Conservation (phyloP, 805 yeast species). For the Metschnikowia baotianmanensis region DNA sequence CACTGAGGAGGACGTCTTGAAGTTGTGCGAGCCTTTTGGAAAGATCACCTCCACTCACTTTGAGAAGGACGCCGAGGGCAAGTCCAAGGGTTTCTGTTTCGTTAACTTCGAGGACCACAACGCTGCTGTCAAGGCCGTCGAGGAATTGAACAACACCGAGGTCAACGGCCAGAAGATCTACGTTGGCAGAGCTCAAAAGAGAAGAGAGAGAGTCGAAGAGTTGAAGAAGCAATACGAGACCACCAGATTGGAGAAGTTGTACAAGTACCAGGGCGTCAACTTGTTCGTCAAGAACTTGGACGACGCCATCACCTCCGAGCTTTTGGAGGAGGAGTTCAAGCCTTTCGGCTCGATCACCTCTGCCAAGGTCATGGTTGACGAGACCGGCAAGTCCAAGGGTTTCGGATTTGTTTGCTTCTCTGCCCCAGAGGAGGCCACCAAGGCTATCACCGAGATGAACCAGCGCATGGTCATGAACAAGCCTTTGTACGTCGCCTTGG, state of each 20-base stretch:
- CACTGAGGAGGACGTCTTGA: slow-evolving; percentile 67
- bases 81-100: slow-evolving; percentile 94
- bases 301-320: slow-evolving; percentile 87
- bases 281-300: slow-evolving; percentile 95
- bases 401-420: slow-evolving; percentile 98
- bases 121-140: slow-evolving; percentile 88
- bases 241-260: slow-evolving; percentile 84
- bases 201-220: slow-evolving; percentile 94
- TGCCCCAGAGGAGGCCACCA: slow-evolving; percentile 97
- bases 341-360: slow-evolving; percentile 94
- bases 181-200: slow-evolving; percentile 99
- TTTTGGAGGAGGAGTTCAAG: slow-evolving; percentile 85
- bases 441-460: slow-evolving; percentile 98
- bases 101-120: slow-evolving; percentile 88
- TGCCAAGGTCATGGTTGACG: slow-evolving; percentile 95
- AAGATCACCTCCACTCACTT: slow-evolving; percentile 77
- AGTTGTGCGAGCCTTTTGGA: slow-evolving; percentile 73
- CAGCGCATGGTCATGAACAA: slow-evolving; percentile 92
- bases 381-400: slow-evolving; percentile 92
- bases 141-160: slow-evolving; percentile 84
- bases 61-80: slow-evolving; percentile 80
- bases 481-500: slow-evolving; percentile 97
- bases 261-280: slow-evolving; percentile 97
- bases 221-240: slow-evolving; percentile 93
- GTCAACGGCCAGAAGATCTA: slow-evolving; percentile 80